Base-by-base conservation (phyloP, 371 early-diverging fungal genomes). In the Apophysomyces sp. region DNA sequence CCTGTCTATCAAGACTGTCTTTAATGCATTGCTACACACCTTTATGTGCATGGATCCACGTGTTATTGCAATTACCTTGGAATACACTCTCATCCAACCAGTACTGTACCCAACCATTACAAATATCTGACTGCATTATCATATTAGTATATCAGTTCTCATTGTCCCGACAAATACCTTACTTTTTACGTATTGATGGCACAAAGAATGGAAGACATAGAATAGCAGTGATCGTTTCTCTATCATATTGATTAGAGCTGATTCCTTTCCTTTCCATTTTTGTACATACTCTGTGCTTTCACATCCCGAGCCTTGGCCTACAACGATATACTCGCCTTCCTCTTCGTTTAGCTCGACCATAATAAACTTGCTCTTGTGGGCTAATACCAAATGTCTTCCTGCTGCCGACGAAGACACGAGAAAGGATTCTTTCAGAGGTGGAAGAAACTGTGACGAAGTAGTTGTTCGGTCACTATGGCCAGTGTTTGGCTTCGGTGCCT, bases 51-150 rank as follows among this genome's bases (percentile, higher is more conserved):
- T 34, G 3, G 13, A 41, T n/a, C n/a, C n/a, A n/a, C n/a, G n/a
- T n/a, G n/a, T n/a, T 55, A 18, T 12, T 18, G 18, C 11, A 18
- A 41, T 60, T 76, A 82, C 86, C 57, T 83, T 80, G 62, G 84
- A 81, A 67, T 83, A 86, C n/a, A 86, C 78, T 24, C 84, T 71
- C 44, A 86, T 69, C 85, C 85, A 83, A 1, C 86, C 86, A 24
- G 85, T 80, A 37, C 72, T 81, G 65, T 86, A 86, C 21, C 86
- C 86, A 53, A 81, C 73, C 66, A 86, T 82, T 15, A 84, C 67
- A 60, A 81, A 86, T 21, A 82, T 75, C 61, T 84, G 81, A 51
- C 86, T 86, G 27, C n/a, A 52, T 24, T 2, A n/a, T 57, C 32
- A 30, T 40, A 34, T 28, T 18, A 13, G 41, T n/a, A n/a, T 44